Base-by-base conservation (phyloP, 495 filamentous ascomycete genomes). In the Hypoxylon subgilvum region DNA sequence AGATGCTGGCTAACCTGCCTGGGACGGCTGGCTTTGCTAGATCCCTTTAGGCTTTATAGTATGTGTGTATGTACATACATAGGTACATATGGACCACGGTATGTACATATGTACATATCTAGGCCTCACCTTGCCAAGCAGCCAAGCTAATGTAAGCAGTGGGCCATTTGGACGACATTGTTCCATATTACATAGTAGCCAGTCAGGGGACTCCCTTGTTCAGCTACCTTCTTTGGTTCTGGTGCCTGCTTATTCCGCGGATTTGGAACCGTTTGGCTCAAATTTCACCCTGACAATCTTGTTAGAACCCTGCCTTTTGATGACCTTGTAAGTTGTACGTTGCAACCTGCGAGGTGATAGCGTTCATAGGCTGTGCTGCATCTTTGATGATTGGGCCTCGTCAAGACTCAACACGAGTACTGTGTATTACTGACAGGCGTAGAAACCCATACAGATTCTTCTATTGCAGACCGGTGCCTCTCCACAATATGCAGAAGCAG, bases 181-280 rank as follows among this genome's bases (percentile, higher is more conserved):
- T 54, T 59, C 54, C 55, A 59, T 64, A 59, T 64, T 64, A 55
- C 55, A 59, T 64, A 59, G 58, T 64, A 55, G 43, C 38, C 43
- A 34, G 54, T 51, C 61, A 64, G 54, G 61, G 61, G 54, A 19
- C 31, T 32, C 44, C 61, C 61, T 58, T 55, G 61, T 59, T n/a
- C 50, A 31, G 44, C 27, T 58, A 41, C 22, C 17, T 21, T 39
- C 52, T 57, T 63, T 63, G 48, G 43, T 57, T 57, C 50, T 59
- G 53, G 53, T 44, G 58, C 60, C 54, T 64, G 54, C 54, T 64
- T 58, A 53, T 64, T 64, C 61, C 61, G 49, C 61, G 61, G 61
- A 17, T 64, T 54, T 55, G 61, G 61, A 58, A 64, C 61, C 61
- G 61, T 52, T 64, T 64, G 61, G 61, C 22, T 57, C 39, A 50